A percentile compares a stretch with the other conserved stretches of the same genome.
These are phyloP conservation scores for Vigna angularis DNA, from an alignment of 306 rosid genomes.

Conservation along the genomic window DNA sequence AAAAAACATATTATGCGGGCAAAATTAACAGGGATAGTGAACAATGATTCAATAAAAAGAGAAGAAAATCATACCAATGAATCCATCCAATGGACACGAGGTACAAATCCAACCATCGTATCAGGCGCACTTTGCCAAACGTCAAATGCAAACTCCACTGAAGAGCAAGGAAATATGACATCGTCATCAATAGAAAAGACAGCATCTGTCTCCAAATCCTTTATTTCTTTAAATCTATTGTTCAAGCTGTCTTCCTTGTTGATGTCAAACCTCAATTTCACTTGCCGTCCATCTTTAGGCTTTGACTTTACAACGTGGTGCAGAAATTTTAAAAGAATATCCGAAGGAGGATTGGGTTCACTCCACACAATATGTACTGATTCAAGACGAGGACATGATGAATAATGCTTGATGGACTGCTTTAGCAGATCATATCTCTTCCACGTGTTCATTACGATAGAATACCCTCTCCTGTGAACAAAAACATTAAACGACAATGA, in stretches of 20 bases:
- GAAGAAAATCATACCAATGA: slow-evolving; percentile 57
- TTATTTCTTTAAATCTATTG: slow-evolving; percentile 87
- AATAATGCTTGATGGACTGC: slow-evolving; percentile 87
- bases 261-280: slow-evolving; percentile 75
- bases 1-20: background rate
- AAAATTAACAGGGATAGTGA: slow-evolving; percentile 22
- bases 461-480: slow-evolving; percentile 77
- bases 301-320: slow-evolving; percentile 55
- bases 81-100: slow-evolving; percentile 87
- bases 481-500: slow-evolving; percentile 25
- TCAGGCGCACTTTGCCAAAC: slow-evolving; percentile 97
- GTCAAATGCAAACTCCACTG: slow-evolving; percentile 86
- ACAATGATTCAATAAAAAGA: background rate
- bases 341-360: slow-evolving; percentile 83
- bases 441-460: slow-evolving; percentile 97
- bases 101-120: slow-evolving; percentile 98
- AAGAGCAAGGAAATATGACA: slow-evolving; percentile 87
- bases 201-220: slow-evolving; percentile 77
- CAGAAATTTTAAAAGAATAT: slow-evolving; percentile 55
- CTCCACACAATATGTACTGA: slow-evolving; percentile 94
- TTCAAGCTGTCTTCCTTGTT: slow-evolving; percentile 89
- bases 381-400: slow-evolving; percentile 75
- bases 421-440: slow-evolving; percentile 93
- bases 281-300: slow-evolving; percentile 52
- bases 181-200: slow-evolving; percentile 93